Conservation (phyloP, 2,329 filamentous ascomycete species). For the Neospermospora avenae region DNA sequence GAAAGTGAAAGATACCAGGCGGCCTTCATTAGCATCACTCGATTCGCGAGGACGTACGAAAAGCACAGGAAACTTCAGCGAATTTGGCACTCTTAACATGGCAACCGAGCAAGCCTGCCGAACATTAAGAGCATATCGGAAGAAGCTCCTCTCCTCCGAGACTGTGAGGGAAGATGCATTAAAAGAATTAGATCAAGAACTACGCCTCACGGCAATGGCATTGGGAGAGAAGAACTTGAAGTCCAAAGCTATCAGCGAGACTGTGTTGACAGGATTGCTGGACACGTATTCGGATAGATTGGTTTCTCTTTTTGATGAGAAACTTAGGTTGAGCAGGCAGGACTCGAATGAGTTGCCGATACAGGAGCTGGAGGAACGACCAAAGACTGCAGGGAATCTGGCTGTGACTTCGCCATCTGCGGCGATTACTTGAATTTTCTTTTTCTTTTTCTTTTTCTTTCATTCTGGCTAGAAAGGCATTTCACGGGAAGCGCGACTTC, state of each 20-base stretch:
- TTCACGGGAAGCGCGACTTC: background rate
- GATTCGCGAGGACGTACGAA: conserved; percentile 47
- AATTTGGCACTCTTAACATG: conserved; percentile 55
- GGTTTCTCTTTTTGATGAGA: conserved; percentile 69
- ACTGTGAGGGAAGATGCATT: conserved; percentile 55
- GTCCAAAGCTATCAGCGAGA: conserved; percentile 52
- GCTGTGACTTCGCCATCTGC: background rate
- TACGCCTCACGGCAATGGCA: conserved; percentile 60
- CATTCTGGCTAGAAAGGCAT: background rate
- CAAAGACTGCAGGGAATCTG: conserved; percentile 27
- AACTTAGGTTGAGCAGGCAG: conserved; percentile 49
- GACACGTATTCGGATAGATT: conserved; percentile 74
- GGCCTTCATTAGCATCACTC: conserved; percentile 54
- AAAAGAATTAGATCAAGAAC: conserved; percentile 62
- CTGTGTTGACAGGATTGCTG: conserved; percentile 59
- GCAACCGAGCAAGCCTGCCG: conserved; percentile 64
- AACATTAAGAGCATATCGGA: conserved; percentile 59
- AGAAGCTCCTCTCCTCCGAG: conserved; percentile 55
- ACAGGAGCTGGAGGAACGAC: conserved; percentile 20
- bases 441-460: background rate
- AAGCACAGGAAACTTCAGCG: conserved; percentile 42
- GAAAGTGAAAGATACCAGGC: conserved; percentile 37
- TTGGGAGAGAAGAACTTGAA: conserved; percentile 40
- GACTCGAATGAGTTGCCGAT: conserved; percentile 18
- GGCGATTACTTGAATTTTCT: background rate